Evolutionary conservation across 805 yeast genomes (phyloP).

Genomic region (Wilhelminamyces savonicus): DNA sequence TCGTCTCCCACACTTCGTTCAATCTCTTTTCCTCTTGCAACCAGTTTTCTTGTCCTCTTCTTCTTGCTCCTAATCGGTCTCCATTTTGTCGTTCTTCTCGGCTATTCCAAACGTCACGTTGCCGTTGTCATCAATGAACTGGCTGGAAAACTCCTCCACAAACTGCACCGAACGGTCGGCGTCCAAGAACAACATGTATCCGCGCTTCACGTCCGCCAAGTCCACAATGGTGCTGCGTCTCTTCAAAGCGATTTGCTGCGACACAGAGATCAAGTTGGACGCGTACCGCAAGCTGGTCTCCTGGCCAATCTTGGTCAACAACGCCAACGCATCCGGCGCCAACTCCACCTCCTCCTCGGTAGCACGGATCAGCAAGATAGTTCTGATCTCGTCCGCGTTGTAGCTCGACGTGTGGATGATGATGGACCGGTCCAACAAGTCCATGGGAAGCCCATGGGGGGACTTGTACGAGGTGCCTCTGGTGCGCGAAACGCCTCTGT

Average conservation of each 20-base stretch:
- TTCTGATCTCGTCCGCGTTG: slow-evolving; percentile 74
- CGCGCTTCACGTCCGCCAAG: slow-evolving; percentile 77
- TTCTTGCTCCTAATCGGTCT: slow-evolving; percentile 18
- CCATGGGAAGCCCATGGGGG: slow-evolving; percentile 97
- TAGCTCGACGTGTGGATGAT: slow-evolving; percentile 84
- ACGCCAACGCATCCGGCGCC: slow-evolving; percentile 72
- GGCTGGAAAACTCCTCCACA: slow-evolving; percentile 60
- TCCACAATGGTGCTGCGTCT: slow-evolving; percentile 70
- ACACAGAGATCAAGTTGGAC: slow-evolving; percentile 81
- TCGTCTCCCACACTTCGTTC: not conserved
- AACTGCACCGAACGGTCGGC: slow-evolving; percentile 83
- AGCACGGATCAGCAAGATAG: slow-evolving; percentile 83
- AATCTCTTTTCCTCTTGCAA: not conserved
- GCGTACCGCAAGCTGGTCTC: slow-evolving; percentile 93
- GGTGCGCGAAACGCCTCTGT: slow-evolving; percentile 89
- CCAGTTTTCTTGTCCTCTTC: slow-evolving; percentile 1
- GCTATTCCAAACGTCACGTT: slow-evolving; percentile 48
- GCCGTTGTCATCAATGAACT: slow-evolving; percentile 77
- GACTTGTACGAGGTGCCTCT: slow-evolving; percentile 91
- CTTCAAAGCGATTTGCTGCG: slow-evolving; percentile 79
- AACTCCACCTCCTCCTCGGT: slow-evolving; percentile 91
- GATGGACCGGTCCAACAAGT: slow-evolving; percentile 86
- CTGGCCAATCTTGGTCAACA: slow-evolving; percentile 82
- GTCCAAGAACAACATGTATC: slow-evolving; percentile 82
- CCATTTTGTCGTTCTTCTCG: slow-evolving; percentile 30